Base-by-base conservation (phyloP, 2,329 filamentous ascomycete genomes). In the Colletotrichum gloeosporioides region DNA sequence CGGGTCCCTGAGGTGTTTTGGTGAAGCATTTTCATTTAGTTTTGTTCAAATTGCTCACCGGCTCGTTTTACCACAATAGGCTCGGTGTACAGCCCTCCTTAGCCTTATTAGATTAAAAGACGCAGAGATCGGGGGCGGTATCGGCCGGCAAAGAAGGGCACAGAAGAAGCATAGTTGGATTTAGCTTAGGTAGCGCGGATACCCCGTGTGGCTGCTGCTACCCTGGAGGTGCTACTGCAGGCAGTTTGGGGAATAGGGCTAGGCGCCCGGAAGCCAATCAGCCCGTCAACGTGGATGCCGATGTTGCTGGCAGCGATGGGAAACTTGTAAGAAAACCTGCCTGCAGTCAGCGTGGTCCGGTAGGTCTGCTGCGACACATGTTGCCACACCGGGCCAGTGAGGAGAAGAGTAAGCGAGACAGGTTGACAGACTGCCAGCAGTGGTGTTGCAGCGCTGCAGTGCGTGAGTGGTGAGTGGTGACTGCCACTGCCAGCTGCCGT, bases 331-430 rank as follows among this genome's bases (percentile, higher is more conserved):
- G 27, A 9, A 63, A 53, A 70, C 36, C 34, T 62, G 39, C 15
- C 57, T 34, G 15, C 25, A 4, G 53, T 32, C 32, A 62, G 32
- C 34, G 44, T 53, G 16, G 9, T 39, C 12, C 27, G 44, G 36
- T 16, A 39, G 36, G 44, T 74, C 34, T 73, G 66, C 71, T 55
- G 59, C 49, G 22, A 65, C 44, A 55, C 22, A 64, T 25, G 57
- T 64, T 53, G 69, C 32, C 63, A 36, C 63, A 32, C 69, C 44
- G 16, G 44, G 49, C 73, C 73, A 76, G 39, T 76, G 32, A 76
- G 73, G 53, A 22, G 34, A 27, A 25, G 62, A 25, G 25, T 55
- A 49, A 25, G 55, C 69, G 55, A 75, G 69, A 75, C 69, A 53
- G 44, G 44, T 22, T 53, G 44, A 49, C 39, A n/a, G 39, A 63